Evolutionary conservation across 345 rosid species (phyloP).

Genomic region (Physaria fendleri): DNA sequence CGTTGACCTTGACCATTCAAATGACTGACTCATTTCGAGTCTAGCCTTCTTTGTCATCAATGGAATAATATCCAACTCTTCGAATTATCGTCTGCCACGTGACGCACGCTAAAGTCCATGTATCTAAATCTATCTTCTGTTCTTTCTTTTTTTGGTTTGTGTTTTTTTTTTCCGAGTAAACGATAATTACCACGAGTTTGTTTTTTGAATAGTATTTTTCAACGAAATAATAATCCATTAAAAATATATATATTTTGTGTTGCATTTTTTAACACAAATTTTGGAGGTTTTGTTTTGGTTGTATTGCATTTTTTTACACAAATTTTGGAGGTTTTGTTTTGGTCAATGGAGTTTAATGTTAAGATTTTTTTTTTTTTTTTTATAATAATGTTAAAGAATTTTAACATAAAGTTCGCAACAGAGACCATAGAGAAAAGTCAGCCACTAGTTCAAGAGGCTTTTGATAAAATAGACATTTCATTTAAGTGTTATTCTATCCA

Average conservation of each 20-base stretch:
- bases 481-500: neutral
- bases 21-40: slow-evolving; percentile 10
- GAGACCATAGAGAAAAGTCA: slow-evolving; percentile 3
- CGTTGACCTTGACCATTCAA: slow-evolving; percentile 33
- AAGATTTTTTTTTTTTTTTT: too few relatives aligned
- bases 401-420: slow-evolving; percentile 8
- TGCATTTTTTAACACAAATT: too few relatives aligned
- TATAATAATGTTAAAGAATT: too few relatives aligned
- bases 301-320: neutral
- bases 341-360: neutral
- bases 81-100: slow-evolving; percentile 8
- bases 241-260: neutral
- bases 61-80: slow-evolving; percentile 21
- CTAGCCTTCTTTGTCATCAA: slow-evolving; percentile 17
- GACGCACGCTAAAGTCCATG: slow-evolving; percentile 15
- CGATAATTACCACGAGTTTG: neutral
- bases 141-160: neutral
- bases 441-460: neutral
- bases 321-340: neutral
- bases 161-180: neutral
- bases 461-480: neutral
- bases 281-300: too few relatives aligned
- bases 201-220: neutral
- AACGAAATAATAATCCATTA: too few relatives aligned
- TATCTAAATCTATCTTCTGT: slow-evolving; percentile 15